Conservation (phyloP, 345 rosid species). For the Eutrema japonicum region DNA sequence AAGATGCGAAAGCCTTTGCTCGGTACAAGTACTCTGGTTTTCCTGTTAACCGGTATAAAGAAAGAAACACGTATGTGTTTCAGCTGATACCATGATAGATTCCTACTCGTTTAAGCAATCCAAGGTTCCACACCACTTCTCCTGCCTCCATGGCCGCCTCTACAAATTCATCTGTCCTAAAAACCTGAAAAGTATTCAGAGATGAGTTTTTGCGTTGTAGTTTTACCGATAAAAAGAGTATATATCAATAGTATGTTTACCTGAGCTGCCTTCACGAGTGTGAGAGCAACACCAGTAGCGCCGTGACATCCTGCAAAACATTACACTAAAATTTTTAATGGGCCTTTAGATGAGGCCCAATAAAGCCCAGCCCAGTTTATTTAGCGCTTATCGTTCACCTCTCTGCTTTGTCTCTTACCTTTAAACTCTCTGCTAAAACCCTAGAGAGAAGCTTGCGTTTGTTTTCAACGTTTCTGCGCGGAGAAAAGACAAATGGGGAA, state of each 20-base stretch:
- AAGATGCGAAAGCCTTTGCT: constrained; percentile 69
- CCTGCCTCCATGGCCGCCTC: constrained; percentile 67
- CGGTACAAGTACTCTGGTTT: constrained; percentile 51
- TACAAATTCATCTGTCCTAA: constrained; percentile 52
- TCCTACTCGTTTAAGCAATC: constrained; percentile 73
- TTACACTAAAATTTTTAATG: too few species aligned
- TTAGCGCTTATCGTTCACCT: not conserved
- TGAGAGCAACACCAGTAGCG: constrained; percentile 69
- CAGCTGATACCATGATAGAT: constrained; percentile 78
- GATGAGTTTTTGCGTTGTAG: constrained; percentile 1
- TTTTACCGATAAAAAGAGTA: not conserved
- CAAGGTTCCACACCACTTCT: constrained; percentile 65
- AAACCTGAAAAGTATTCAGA: constrained; percentile 44
- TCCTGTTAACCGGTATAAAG: constrained; percentile 57
- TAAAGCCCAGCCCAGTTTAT: not conserved
- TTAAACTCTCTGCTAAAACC: constrained; percentile 23
- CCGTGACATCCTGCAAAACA: too few species aligned
- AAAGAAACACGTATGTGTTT: constrained; percentile 63
- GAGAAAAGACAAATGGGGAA: constrained; percentile 54
- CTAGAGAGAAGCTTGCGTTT: constrained; percentile 5
- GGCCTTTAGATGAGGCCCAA: constrained; percentile 1
- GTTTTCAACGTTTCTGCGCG: not conserved
- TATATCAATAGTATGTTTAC: constrained; percentile 21
- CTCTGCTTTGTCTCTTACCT: not conserved
- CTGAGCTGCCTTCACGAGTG: constrained; percentile 70